A percentile compares a stretch with the other conserved stretches of the same genome.
Evolutionary conservation across 2,329 filamentous ascomycete species (phyloP).

Genomic region (Fusarium pseudograminearum): DNA sequence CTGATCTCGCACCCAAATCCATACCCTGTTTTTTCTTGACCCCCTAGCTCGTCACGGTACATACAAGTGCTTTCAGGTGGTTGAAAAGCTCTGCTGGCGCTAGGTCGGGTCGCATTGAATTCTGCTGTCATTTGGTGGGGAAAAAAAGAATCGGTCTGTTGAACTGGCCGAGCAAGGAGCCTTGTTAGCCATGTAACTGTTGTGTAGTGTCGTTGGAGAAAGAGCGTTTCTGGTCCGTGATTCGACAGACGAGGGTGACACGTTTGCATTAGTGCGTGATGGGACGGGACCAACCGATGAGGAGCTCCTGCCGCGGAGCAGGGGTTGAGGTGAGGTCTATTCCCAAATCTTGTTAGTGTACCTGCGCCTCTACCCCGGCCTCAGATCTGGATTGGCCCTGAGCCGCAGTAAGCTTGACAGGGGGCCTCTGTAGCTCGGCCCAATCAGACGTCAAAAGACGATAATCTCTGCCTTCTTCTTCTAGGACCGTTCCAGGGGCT

Average conservation of each 20-base stretch:
- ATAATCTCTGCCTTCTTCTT: constrained; percentile 22
- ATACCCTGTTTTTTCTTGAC: not conserved
- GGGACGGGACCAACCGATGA: constrained; percentile 61
- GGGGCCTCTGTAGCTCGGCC: constrained; percentile 9
- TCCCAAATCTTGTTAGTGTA: not conserved
- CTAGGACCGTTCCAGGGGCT: constrained; percentile 25
- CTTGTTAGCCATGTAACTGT: constrained; percentile 8
- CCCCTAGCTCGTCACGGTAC: not conserved
- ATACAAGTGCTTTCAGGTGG: constrained; percentile 13
- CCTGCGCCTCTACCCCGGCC: constrained; percentile 47
- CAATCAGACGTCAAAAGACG: constrained; percentile 21
- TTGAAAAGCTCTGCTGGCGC: constrained; percentile 38
- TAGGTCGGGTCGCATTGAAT: constrained; percentile 15
- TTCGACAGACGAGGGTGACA: constrained; percentile 58
- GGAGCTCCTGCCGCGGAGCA: constrained; percentile 52
- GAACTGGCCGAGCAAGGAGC: constrained; percentile 32
- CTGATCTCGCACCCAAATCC: not conserved
- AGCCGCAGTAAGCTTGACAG: constrained; percentile 43
- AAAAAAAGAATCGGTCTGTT: constrained; percentile 43
- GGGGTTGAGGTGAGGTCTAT: constrained; percentile 24
- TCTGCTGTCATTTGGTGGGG: constrained; percentile 22
- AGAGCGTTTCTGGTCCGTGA: constrained; percentile 45
- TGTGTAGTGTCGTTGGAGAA: constrained; percentile 44
- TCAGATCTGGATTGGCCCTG: constrained; percentile 57
- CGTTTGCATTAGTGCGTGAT: constrained; percentile 59